phyloP scores from a whole-genome alignment of 1,284 basidiomycete genomes.

The Mycosarcoma maydis region DNA sequence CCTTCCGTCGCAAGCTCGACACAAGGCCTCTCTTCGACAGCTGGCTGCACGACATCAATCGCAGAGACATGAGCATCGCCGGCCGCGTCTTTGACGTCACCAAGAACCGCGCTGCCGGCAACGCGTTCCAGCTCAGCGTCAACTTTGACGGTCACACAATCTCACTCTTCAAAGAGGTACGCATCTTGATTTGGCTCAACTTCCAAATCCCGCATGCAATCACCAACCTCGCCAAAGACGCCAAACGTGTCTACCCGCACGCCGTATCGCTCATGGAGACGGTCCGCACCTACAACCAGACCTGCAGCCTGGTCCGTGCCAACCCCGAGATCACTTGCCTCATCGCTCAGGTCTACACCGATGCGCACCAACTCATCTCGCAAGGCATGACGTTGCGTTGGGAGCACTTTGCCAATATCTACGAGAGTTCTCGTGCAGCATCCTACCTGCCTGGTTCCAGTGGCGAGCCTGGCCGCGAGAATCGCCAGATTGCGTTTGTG shows the following conservation, averaged over 20 bases:
- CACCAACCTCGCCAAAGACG: conserved; percentile 95
- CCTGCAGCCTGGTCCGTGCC: conserved; percentile 80
- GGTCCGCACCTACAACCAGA: conserved; percentile 94
- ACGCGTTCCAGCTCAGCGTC: conserved; percentile 81
- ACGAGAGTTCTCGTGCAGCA: conserved; percentile 72
- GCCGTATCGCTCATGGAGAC: conserved; percentile 96
- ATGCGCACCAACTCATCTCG: conserved; percentile 55
- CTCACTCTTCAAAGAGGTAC: conserved; percentile 96
- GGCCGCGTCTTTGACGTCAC: conserved; percentile 97
- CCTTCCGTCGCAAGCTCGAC: conserved; percentile 95
- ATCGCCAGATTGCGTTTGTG: conserved; percentile 89
- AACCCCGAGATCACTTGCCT: conserved; percentile 92
- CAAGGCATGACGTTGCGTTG: conserved; percentile 83
- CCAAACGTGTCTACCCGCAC: conserved; percentile 96
- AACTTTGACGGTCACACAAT: conserved; percentile 99
- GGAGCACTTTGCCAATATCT: conserved; percentile 79
- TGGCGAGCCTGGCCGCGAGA: conserved; percentile 70
- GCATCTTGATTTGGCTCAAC: conserved; percentile 92
- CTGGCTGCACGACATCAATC: conserved; percentile 94
- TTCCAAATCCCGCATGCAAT: conserved; percentile 94
- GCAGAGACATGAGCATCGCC: conserved; percentile 84
- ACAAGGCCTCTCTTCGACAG: conserved; percentile 92
- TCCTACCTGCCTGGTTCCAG: conserved; percentile 56
- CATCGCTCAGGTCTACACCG: conserved; percentile 56
- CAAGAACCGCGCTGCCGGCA: conserved; percentile 72